Percentiles rank a stretch among this genome's conserved stretches.
phyloP scores from a whole-genome alignment of 2,329 filamentous ascomycete species.

The Cryphonectria carpinicola region DNA sequence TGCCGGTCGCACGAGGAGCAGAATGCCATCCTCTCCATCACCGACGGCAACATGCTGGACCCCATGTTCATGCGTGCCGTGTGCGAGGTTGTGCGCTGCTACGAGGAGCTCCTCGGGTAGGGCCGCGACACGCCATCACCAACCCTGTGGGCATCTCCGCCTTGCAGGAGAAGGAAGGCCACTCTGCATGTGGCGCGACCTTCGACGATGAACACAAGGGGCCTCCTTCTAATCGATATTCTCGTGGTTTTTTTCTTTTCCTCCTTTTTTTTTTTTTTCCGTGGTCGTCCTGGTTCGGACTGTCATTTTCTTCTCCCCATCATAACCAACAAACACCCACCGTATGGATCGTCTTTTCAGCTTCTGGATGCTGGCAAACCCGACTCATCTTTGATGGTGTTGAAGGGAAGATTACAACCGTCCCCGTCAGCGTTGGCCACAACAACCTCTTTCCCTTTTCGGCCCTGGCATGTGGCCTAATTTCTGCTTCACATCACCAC shows the following conservation, averaged over 20 bases:
- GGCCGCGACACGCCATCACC: too few relatives aligned
- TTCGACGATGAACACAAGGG: too few relatives aligned
- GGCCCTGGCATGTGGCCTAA: not conserved
- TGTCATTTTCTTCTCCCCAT: not conserved
- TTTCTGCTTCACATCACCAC: not conserved
- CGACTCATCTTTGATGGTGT: not conserved
- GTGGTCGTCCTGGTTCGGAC: not conserved
- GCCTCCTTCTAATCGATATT: not conserved
- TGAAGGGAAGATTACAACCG: not conserved
- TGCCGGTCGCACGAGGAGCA: conserved; percentile 21
- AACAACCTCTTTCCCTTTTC: not conserved
- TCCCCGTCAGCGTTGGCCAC: not conserved
- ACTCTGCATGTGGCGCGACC: not conserved
- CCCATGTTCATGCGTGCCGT: conserved; percentile 45
- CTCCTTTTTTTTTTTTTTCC: too few relatives aligned
- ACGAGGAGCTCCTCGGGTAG: conserved; percentile 39
- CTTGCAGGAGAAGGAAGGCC: too few relatives aligned
- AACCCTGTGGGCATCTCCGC: too few relatives aligned
- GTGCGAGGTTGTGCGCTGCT: conserved; percentile 47
- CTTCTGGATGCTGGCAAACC: not conserved
- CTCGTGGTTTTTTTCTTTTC: not conserved
- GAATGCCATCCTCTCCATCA: conserved; percentile 16
- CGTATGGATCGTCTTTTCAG: not conserved
- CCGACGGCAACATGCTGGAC: conserved; percentile 37
- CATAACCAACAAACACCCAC: not conserved